These are phyloP conservation scores for Solanum virginianum DNA, from an alignment of 257 asterid genomes.

Conservation along the genomic window DNA sequence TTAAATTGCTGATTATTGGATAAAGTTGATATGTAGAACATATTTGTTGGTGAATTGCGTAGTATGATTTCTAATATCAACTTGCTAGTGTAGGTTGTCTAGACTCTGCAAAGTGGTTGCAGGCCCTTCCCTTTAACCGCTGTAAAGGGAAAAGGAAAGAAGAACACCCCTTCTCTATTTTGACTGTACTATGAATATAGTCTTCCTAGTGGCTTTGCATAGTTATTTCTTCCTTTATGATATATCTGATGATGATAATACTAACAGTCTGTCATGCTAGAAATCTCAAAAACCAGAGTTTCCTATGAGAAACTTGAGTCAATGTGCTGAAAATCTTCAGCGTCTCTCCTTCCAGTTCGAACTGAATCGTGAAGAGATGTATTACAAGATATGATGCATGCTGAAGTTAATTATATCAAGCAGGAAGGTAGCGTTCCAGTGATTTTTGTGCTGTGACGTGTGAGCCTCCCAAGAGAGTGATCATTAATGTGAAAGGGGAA, in stretches of 20 bases:
- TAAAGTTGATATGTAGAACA: neutral
- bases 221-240: neutral
- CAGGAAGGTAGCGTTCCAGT: neutral
- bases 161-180: neutral
- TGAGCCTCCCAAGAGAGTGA: neutral
- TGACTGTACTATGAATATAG: neutral
- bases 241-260: neutral
- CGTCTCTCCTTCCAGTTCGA: neutral
- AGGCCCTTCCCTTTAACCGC: neutral
- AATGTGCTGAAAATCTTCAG: neutral
- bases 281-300: neutral
- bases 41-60: neutral
- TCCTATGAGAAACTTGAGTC: neutral
- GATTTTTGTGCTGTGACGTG: neutral
- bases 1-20: neutral
- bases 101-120: neutral
- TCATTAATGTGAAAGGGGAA: neutral
- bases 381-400: neutral
- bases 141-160: neutral
- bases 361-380: neutral
- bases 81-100: neutral
- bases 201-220: neutral
- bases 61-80: neutral
- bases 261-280: neutral
- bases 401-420: neutral